phyloP scores from a whole-genome alignment of 2,329 filamentous ascomycete genomes.

The Clonostachys sp. region DNA sequence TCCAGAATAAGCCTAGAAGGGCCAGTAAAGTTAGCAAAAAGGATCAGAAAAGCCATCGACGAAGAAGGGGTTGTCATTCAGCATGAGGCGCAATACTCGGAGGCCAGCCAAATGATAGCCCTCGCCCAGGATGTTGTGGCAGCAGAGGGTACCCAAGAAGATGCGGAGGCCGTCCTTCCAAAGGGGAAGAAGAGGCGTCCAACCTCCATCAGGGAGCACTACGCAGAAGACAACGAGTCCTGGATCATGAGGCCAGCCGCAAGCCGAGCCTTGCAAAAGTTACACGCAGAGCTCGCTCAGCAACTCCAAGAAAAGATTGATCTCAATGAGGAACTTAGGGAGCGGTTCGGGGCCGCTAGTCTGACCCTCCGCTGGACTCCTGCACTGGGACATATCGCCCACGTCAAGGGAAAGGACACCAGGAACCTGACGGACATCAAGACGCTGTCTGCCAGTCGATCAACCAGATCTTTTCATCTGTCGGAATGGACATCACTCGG shows the following conservation, averaged over 20 bases:
- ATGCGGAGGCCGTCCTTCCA: slow-evolving; percentile 43
- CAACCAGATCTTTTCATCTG: slow-evolving; percentile 79
- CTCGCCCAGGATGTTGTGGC: slow-evolving; percentile 69
- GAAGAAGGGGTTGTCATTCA: slow-evolving; percentile 84
- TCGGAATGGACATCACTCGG: slow-evolving; percentile 82
- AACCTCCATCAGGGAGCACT: slow-evolving; percentile 48
- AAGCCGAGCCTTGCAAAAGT: slow-evolving; percentile 56
- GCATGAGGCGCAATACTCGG: slow-evolving; percentile 71
- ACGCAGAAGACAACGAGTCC: slow-evolving; percentile 53
- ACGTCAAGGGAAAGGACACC: slow-evolving; percentile 79
- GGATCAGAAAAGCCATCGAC: slow-evolving; percentile 78
- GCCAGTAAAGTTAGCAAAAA: slow-evolving; percentile 62
- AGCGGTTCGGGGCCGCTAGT: slow-evolving; percentile 55
- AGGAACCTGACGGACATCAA: slow-evolving; percentile 22
- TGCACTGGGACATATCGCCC: slow-evolving; percentile 82
- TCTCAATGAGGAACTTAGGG: slow-evolving; percentile 58
- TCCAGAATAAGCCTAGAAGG: slow-evolving; percentile 61
- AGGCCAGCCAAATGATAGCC: slow-evolving; percentile 64
- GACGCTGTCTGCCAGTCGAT: slow-evolving; percentile 71
- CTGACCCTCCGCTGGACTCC: slow-evolving; percentile 84
- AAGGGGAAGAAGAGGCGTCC: slow-evolving; percentile 43
- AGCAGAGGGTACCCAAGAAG: slow-evolving; percentile 59
- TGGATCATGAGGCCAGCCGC: slow-evolving; percentile 68
- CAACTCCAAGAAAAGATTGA: slow-evolving; percentile 55
- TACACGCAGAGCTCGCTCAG: slow-evolving; percentile 64